These are phyloP conservation scores for Trichosporon coremiiforme DNA, from an alignment of 1,284 basidiomycete species.

Conservation along the genomic window DNA sequence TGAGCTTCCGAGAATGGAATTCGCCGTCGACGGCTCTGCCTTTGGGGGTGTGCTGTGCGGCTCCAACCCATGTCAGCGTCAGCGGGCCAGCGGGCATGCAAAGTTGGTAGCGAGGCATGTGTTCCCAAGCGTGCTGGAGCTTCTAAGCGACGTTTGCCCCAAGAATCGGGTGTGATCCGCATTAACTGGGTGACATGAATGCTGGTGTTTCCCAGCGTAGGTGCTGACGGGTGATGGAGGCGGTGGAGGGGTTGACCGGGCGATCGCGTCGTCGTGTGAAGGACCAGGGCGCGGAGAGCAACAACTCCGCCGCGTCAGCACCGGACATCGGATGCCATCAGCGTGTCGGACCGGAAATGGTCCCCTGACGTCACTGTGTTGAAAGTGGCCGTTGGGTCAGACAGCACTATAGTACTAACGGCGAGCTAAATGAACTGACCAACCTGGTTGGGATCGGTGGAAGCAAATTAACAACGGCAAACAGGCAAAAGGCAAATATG, in stretches of 20 bases:
- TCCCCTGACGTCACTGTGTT: not conserved
- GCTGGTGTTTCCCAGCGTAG: not conserved
- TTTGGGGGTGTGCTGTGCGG: no score
- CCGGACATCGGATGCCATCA: conserved; percentile 11
- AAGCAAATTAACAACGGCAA: not conserved
- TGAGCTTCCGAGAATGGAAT: not conserved
- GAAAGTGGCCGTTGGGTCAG: no score
- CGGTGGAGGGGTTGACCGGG: not conserved
- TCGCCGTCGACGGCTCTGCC: not conserved
- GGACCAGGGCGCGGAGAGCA: not conserved
- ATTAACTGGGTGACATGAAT: not conserved
- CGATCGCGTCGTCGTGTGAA: not conserved
- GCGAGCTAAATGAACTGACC: not conserved
- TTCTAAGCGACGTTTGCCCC: conserved; percentile 2
- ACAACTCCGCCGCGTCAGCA: not conserved
- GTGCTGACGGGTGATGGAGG: not conserved
- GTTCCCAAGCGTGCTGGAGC: not conserved
- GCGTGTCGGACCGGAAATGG: not conserved
- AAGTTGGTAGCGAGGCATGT: not conserved
- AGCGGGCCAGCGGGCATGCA: not conserved
- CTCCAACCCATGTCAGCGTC: not conserved
- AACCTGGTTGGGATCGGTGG: not conserved
- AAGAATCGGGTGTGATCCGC: not conserved
- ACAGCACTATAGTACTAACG: no score
- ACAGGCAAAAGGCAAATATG: conserved; percentile 2